Evolutionary conservation across 208 protist species (phyloP).

Genomic region (Porcisia hertigi): DNA sequence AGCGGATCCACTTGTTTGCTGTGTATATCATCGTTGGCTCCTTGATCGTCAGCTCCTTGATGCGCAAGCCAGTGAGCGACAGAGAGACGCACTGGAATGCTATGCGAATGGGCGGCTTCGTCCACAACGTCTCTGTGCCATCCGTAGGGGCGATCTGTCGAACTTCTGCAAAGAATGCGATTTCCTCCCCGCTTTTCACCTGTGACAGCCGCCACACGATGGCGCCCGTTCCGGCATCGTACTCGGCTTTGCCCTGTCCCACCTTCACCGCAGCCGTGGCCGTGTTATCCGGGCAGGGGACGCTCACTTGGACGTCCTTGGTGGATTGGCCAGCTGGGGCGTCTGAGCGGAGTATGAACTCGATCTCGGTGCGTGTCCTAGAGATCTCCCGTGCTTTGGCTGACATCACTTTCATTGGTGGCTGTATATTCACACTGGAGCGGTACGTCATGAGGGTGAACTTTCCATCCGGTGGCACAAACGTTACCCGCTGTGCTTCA

Average conservation of each 20-base stretch:
- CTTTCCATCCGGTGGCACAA: slow-evolving; percentile 96
- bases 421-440: slow-evolving; percentile 91
- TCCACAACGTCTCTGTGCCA: slow-evolving; percentile 83
- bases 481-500: slow-evolving; percentile 66
- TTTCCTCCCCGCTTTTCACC: slow-evolving; percentile 82
- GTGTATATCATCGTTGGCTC: slow-evolving; percentile 83
- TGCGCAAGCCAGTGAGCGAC: slow-evolving; percentile 95
- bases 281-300: slow-evolving; percentile 95
- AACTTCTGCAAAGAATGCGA: slow-evolving; percentile 90
- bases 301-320: slow-evolving; percentile 71
- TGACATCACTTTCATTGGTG: slow-evolving; percentile 92
- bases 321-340: slow-evolving; percentile 31
- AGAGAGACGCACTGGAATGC: slow-evolving; percentile 95
- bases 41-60: slow-evolving; percentile 94
- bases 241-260: slow-evolving; percentile 88
- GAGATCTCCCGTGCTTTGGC: slow-evolving; percentile 94
- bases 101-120: slow-evolving; percentile 95
- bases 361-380: slow-evolving; percentile 88
- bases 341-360: slow-evolving; percentile 79
- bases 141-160: slow-evolving; percentile 86
- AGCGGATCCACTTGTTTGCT: slow-evolving; percentile 98
- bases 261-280: slow-evolving; percentile 83
- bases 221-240: slow-evolving; percentile 82
- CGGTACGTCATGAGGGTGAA: slow-evolving; percentile 98
- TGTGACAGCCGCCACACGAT: slow-evolving; percentile 93